Evolutionary conservation across 2,329 filamentous ascomycete species (phyloP), one percentile per base, ranked within the genome.

Genomic region (Onygenales sp.): DNA sequence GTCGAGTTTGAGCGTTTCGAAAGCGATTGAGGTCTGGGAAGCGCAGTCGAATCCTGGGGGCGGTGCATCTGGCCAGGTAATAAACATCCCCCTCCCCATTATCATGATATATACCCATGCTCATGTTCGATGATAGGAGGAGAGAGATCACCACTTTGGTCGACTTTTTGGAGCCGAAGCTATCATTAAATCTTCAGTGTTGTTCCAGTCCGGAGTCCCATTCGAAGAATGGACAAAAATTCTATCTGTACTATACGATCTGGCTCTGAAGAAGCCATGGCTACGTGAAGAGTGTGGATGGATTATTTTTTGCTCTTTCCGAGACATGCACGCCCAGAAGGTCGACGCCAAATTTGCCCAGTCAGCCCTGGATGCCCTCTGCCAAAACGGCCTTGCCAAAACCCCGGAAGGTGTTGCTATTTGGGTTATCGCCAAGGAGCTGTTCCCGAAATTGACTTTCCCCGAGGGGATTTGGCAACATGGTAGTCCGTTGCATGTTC

Each of bases 391-490:
- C 8, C 74, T 94, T 48, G 82, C 84, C 7, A 86, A 86, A 67
- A 92, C 90, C 0, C 86, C 90, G 0, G 92, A 97, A 66, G 92
- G 91, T 6, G 83, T 96, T 21, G 89, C 89, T 0, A 82, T 96
- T 54, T 97, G 91, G 90, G 75, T 97, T 35, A 80, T 82, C 5
- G 80, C 86, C 1, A 78, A 81, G 57, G 78, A 80, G 50, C 74
- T 73, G 17, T 89, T 87, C 61, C 80, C 85, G 0, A 73, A 79
- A 7, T 75, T 86, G 52, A 80, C 81, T 49, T 73, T 87, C 43
- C 85, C 86, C 0, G 75, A 78, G 31, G 84, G 86, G 58, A 78
- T 88, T 2, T 95, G 91, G 90, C 76, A 80, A 54, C 75, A 79
- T 54, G 79, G 82, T 49, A 83, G 93, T 62, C 91, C 90, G 2